Conservation (phyloP, 1,284 basidiomycete genomes). For the Veloporphyrellus conicus region DNA sequence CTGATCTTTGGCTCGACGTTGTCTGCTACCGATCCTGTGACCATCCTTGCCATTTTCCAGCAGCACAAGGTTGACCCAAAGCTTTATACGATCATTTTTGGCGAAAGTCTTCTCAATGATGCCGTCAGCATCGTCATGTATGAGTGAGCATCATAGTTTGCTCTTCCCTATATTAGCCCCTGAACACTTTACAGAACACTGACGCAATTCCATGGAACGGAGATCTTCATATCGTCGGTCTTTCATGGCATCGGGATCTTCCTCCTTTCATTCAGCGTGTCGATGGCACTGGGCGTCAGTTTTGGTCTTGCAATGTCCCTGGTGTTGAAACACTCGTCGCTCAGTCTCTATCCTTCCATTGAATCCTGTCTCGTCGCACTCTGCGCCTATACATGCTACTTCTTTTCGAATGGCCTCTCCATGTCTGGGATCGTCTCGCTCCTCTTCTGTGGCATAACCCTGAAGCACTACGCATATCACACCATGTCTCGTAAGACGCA, state of each 20-base stretch:
- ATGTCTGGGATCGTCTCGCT: constrained; percentile 99
- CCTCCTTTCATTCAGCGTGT: constrained; percentile 89
- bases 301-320: constrained; percentile 91
- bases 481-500: constrained; percentile 97
- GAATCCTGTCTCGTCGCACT: constrained; percentile 94
- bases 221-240: constrained; percentile 84
- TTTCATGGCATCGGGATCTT: constrained; percentile 97
- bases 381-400: constrained; percentile 96
- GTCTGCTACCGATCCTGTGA: constrained; percentile 97
- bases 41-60: constrained; percentile 98
- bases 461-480: constrained; percentile 99
- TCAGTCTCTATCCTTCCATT: constrained; percentile 83
- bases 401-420: constrained; percentile 91
- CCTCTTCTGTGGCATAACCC: constrained; percentile 97
- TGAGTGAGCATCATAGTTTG: constrained; percentile 66
- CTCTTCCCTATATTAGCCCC: constrained; percentile 3
- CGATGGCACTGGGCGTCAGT: constrained; percentile 87
- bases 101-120: constrained; percentile 95
- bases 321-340: constrained; percentile 90
- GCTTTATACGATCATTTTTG: constrained; percentile 96
- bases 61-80: constrained; percentile 99
- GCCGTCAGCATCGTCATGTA: constrained; percentile 99
- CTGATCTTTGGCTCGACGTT: constrained; percentile 95
- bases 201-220: constrained; percentile 85
- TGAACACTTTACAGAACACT: constrained; percentile 61